A percentile compares a stretch with the other conserved stretches of the same genome.
These are phyloP conservation scores for Globisporangium mamillatum DNA, from an alignment of 352 stramenopile genomes.

Conservation along the genomic window DNA sequence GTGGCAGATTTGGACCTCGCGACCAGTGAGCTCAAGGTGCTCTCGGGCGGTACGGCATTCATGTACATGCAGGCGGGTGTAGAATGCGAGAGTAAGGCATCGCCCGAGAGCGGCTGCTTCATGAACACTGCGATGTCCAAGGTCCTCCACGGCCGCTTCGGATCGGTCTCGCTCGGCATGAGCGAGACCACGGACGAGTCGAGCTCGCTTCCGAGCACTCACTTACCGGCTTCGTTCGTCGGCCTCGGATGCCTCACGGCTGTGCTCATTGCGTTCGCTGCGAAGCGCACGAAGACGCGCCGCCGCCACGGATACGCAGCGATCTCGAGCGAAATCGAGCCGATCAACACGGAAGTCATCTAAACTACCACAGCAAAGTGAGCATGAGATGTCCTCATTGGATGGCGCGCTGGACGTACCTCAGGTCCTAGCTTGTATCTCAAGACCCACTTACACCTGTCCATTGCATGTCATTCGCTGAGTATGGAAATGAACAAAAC, in stretches of 20 bases:
- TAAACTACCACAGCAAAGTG: not conserved
- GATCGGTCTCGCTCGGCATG: slow-evolving; percentile 6
- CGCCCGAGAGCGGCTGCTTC: slow-evolving; percentile 8
- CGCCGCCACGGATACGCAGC: slow-evolving; percentile 10
- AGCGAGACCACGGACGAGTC: not conserved
- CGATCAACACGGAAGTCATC: slow-evolving; percentile 1
- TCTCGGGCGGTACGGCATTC: not conserved
- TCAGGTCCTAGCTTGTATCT: not conserved
- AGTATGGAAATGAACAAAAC: not conserved
- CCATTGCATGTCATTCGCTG: not conserved
- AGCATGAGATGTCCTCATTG: not conserved
- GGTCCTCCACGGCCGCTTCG: slow-evolving; percentile 4
- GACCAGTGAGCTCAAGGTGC: not conserved
- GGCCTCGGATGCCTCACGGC: not conserved
- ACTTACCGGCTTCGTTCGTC: not conserved
- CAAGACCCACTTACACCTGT: not conserved
- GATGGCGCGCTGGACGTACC: not conserved
- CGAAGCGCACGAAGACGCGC: slow-evolving; percentile 7
- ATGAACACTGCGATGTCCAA: slow-evolving; percentile 13
- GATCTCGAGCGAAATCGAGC: slow-evolving; percentile 7
- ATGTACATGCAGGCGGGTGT: slow-evolving; percentile 11
- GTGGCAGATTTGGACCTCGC: not conserved
- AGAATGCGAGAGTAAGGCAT: slow-evolving; percentile 3
- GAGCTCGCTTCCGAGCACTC: not conserved
- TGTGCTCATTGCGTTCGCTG: slow-evolving; percentile 1